Evolutionary conservation across 1,139 yeast species (phyloP).

Genomic region (Debaryomyces nepalensis): DNA sequence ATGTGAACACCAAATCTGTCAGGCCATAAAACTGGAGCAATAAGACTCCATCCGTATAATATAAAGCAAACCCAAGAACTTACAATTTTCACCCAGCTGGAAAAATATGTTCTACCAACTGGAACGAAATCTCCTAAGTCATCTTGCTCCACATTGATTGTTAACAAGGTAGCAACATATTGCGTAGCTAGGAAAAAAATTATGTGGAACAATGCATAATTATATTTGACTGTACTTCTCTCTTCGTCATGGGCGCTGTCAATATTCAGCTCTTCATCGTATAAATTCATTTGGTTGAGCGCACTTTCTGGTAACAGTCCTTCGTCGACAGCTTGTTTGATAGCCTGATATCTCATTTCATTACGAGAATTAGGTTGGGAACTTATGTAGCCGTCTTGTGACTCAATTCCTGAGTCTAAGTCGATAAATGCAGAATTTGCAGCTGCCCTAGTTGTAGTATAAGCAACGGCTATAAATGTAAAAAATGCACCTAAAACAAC

Average conservation of each 20-base stretch:
- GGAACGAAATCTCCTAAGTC: conserved; percentile 91
- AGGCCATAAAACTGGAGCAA: conserved; percentile 90
- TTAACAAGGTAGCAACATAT: conserved; percentile 91
- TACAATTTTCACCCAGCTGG: conserved; percentile 91
- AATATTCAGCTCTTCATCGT: conserved; percentile 49
- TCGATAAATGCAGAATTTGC: conserved; percentile 68
- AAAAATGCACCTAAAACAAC: conserved; percentile 89
- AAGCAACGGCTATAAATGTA: conserved; percentile 94
- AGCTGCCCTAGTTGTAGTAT: conserved; percentile 97
- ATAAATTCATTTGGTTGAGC: conserved; percentile 67
- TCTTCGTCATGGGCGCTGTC: conserved; percentile 59
- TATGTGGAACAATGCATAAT: conserved; percentile 85
- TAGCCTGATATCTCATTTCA: conserved; percentile 85
- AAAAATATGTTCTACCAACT: conserved; percentile 94
- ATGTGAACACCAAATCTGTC: conserved; percentile 68
- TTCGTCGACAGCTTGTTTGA: conserved; percentile 90
- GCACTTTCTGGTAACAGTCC: conserved; percentile 96
- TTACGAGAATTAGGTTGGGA: conserved; percentile 64
- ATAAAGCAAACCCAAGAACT: conserved; percentile 91
- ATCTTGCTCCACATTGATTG: conserved; percentile 87
- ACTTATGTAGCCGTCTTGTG: conserved; percentile 29
- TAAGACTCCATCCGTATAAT: conserved; percentile 86
- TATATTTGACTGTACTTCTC: conserved; percentile 72
- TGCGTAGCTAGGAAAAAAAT: conserved; percentile 96
- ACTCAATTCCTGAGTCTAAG: conserved; percentile 25